Base-by-base conservation (phyloP, 495 filamentous ascomycete species). In the Podospora pseudopauciseta region DNA sequence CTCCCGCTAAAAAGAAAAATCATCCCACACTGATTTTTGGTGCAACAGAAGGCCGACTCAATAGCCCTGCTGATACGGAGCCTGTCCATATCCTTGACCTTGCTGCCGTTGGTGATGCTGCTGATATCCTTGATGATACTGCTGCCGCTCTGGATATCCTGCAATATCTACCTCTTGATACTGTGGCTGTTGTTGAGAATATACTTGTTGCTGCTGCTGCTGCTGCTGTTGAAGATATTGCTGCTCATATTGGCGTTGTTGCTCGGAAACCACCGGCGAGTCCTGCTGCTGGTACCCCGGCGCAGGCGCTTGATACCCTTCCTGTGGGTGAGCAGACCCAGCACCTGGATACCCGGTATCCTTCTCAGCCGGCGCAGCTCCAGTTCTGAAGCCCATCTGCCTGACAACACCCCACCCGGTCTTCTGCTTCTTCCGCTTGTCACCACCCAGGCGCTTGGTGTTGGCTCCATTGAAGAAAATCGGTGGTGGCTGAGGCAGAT, bases 401-500 rank as follows among this genome's bases (percentile, higher is more conserved):
- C 23, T 19, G 9, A 58, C 55, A 1, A 26, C 55, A n/a, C 23
- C 55, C 55, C 55, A 58, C 2, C 55, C 55, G n/a, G n/a, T 26
- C 23, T 58, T 58, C 13, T 58, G 16, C 18, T 23, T 19, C 55
- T 58, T 58, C 13, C 23, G n/a, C 55, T 58, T 58, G 6, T 58
- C 23, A 58, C 59, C 44, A 11, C 57, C 9, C 5, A 2, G 23
- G 23, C 32, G 23, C 23, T 61, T 61, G 34, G 27, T 26, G 3
- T 61, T 16, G n/a, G 26, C 58, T 15, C 26, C 13, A 15, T 26
- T 61, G 55, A 75, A 75, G 60, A 76, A 75, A 15, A 75, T 60
- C 2, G 73, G 71, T 2, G 67, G 68, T 15, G 75, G 76, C 57
- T 78, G 72, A 0, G 73, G 78, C 2, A 80, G 20, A 63, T 80